Conservation (phyloP, 2,329 filamentous ascomycete species). For the Arachnomyces sp. region DNA sequence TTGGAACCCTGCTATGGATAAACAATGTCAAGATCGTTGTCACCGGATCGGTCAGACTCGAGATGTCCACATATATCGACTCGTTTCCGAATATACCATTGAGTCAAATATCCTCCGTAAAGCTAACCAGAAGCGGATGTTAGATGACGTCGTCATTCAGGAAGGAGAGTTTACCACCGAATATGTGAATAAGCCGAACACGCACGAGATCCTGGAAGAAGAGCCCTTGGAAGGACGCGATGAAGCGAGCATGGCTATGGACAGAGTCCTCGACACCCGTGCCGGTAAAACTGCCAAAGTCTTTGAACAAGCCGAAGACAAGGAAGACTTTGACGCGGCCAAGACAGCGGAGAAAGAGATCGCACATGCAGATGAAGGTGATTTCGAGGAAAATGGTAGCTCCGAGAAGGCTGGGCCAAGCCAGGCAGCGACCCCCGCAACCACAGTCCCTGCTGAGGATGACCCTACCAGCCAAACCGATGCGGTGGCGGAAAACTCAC, state of each 20-base stretch:
- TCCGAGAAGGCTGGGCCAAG: constrained; percentile 5
- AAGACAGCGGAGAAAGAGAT: constrained; percentile 83
- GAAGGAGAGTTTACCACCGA: constrained; percentile 97
- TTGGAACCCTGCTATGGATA: constrained; percentile 99
- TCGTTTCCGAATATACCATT: constrained; percentile 89
- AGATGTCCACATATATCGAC: constrained; percentile 94
- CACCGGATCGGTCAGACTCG: constrained; percentile 96
- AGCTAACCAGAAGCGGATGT: constrained; percentile 92
- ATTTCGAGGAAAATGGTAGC: constrained; percentile 62
- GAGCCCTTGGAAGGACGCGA: constrained; percentile 50
- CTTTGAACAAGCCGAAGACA: constrained; percentile 84
- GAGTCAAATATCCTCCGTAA: constrained; percentile 97
- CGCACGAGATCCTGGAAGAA: constrained; percentile 58
- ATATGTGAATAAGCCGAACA: constrained; percentile 73
- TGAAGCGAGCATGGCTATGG: constrained; percentile 74
- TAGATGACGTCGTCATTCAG: constrained; percentile 97
- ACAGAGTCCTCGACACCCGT: constrained; percentile 67
- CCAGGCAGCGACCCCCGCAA: constrained; percentile 26
- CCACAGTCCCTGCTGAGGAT: constrained; percentile 1
- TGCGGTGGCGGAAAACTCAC: constrained; percentile 28
- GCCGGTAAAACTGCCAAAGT: constrained; percentile 61
- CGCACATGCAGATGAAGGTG: constrained; percentile 71
- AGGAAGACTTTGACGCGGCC: constrained; percentile 83
- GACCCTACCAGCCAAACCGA: constrained; percentile 23
- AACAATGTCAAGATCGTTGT: constrained; percentile 94